Conservation (phyloP, 1,284 basidiomycete species). For the Hemileia vastatrix region DNA sequence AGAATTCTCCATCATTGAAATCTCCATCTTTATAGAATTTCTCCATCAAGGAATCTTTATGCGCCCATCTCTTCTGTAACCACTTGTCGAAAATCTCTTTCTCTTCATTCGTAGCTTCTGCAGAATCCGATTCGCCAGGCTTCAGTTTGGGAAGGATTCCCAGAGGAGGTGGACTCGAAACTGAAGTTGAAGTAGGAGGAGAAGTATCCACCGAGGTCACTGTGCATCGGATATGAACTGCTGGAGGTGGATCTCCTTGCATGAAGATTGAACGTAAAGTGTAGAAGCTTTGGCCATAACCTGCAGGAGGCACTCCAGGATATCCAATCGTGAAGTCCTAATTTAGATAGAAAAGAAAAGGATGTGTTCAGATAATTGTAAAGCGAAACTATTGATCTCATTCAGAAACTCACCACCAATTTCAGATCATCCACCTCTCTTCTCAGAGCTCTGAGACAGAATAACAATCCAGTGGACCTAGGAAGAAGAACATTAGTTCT, state of each 20-base stretch:
- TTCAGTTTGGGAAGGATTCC: constrained; percentile 5
- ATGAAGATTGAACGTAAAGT: constrained; percentile 36
- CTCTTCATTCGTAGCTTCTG: constrained; percentile 60
- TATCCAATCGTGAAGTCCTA: constrained; percentile 34
- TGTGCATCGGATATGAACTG: too few relatives aligned
- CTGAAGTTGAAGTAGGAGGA: not conserved
- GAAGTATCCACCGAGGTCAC: not conserved
- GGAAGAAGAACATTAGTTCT: constrained; percentile 33
- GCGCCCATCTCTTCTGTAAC: constrained; percentile 67
- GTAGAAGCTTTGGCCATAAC: constrained; percentile 35
- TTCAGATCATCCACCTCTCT: constrained; percentile 34
- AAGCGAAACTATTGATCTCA: too few relatives aligned
- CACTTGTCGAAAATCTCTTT: constrained; percentile 67
- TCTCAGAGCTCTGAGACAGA: constrained; percentile 33
- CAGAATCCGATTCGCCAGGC: constrained; percentile 9
- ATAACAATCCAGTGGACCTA: constrained; percentile 34
- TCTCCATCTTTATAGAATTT: constrained; percentile 50
- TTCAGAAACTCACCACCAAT: too few relatives aligned
- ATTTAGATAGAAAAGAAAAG: too few relatives aligned
- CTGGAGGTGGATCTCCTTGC: constrained; percentile 35
- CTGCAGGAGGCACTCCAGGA: constrained; percentile 33
- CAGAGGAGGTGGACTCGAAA: not conserved
- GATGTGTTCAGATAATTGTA: too few relatives aligned
- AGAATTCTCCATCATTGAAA: constrained; percentile 36
- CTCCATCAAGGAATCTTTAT: constrained; percentile 69